Evolutionary conservation across 768 basidiomycete species (phyloP).

Genomic region (Pholiota conissans): DNA sequence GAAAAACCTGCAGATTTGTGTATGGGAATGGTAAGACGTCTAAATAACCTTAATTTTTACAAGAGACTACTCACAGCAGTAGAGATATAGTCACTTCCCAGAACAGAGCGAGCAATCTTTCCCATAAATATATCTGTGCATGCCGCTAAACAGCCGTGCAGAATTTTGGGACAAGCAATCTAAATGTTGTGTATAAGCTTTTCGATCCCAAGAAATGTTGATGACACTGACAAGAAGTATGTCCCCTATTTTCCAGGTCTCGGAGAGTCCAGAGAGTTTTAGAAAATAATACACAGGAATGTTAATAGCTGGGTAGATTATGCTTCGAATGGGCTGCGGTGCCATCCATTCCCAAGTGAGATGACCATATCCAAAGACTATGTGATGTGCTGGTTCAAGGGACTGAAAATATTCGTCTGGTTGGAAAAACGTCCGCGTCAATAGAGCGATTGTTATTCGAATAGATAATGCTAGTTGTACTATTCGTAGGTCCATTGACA

Average conservation of each 20-base stretch:
- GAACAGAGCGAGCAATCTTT: constrained; percentile 53
- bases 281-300: constrained; percentile 76
- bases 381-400: constrained; percentile 85
- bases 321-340: constrained; percentile 69
- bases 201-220: neutral
- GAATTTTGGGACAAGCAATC: constrained; percentile 72
- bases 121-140: constrained; percentile 77
- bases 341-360: constrained; percentile 96
- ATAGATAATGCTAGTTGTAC: constrained; percentile 42
- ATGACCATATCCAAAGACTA: constrained; percentile 89
- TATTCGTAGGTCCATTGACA: constrained; percentile 8
- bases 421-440: constrained; percentile 87
- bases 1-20: constrained; percentile 52
- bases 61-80: constrained; percentile 56
- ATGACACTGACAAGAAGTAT: constrained; percentile 60
- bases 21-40: too few species aligned
- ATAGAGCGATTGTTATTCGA: constrained; percentile 63
- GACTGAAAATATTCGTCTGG: constrained; percentile 98
- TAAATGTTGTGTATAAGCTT: constrained; percentile 27
- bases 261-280: constrained; percentile 54
- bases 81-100: constrained; percentile 58
- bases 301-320: constrained; percentile 81
- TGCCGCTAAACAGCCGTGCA: constrained; percentile 79
- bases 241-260: constrained; percentile 32
- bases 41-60: neutral